Percentiles rank a stretch among this genome's conserved stretches.
Conservation (phyloP, 2,329 filamentous ascomycete species). For the Geosmithia morbida region DNA sequence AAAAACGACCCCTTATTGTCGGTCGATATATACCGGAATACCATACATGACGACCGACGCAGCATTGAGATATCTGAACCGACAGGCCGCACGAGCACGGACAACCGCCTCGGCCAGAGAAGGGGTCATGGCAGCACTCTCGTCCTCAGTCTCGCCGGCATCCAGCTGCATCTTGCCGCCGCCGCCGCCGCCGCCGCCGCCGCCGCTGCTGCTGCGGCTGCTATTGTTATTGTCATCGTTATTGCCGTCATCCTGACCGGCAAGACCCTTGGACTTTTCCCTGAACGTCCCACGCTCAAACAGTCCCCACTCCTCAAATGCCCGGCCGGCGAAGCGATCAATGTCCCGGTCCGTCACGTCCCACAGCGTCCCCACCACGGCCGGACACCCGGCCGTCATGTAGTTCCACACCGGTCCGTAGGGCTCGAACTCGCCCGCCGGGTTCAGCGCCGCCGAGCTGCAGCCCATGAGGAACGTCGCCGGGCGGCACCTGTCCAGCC, state of each 20-base stretch:
- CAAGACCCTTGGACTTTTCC: slow-evolving; percentile 12
- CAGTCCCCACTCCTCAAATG: slow-evolving; percentile 81
- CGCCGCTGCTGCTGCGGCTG: too few relatives aligned
- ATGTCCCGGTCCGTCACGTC: slow-evolving; percentile 97
- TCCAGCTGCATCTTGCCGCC: slow-evolving; percentile 8
- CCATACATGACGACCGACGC: slow-evolving; percentile 92
- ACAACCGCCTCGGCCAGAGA: slow-evolving; percentile 67
- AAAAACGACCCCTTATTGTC: not conserved
- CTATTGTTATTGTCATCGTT: slow-evolving; percentile 8
- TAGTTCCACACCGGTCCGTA: slow-evolving; percentile 85
- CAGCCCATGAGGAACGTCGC: slow-evolving; percentile 89
- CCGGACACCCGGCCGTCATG: slow-evolving; percentile 73
- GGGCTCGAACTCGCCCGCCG: slow-evolving; percentile 80
- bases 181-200: slow-evolving; percentile 10
- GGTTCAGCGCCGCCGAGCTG: slow-evolving; percentile 63
- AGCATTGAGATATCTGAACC: slow-evolving; percentile 81
- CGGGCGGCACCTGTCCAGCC: slow-evolving; percentile 58
- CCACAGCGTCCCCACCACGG: slow-evolving; percentile 87
- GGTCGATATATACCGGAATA: slow-evolving; percentile 67
- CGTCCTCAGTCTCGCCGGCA: slow-evolving; percentile 10
- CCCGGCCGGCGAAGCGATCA: slow-evolving; percentile 70
- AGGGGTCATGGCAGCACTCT: slow-evolving; percentile 4
- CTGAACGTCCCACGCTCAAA: slow-evolving; percentile 32
- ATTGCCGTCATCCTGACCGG: slow-evolving; percentile 11
- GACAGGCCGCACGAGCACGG: slow-evolving; percentile 61